Evolutionary conservation across 331 rosid species (phyloP), one percentile per base, ranked within the genome.

Genomic region (Acacia pycnantha): DNA sequence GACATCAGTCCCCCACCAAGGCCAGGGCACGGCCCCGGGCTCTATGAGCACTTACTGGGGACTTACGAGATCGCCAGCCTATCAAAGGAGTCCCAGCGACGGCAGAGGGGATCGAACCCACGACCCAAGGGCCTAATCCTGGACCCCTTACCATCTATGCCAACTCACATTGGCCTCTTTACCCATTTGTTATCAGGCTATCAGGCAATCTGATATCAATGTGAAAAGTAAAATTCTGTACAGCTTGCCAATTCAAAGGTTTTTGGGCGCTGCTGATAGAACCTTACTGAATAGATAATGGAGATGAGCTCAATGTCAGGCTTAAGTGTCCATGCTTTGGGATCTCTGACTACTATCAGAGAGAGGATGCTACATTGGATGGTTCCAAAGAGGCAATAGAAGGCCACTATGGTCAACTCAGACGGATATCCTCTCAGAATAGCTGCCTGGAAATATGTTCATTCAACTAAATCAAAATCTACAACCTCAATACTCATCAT

Each of bases 341-440:
- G 83, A 79, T 88, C 88, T 79, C 81, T 79, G 78, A 88, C 93
- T 11, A 79, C 82, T n/a, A 86, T 54, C 18, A 88, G 73, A 64
- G 93, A 73, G 61, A 92, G 78, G 29, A 77, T 37, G 78, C 88
- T 84, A 78, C 85, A 86, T 77, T 92, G 97, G 69, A 92, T 79
- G 73, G 91, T 85, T 81, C 94, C 94, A 89, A 90, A 92, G 76
- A 90, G 69, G 89, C 89, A 82, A 85, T 84, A 88, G 84, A 86
- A 90, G 73, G 88, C 85, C 64, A 92, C 85, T 58, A 89, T 81
- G 64, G 94, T 92, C 85, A 79, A 74, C 83, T 90, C 85, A 35
- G 91, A 90, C 33, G 93, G 90, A 86, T 86, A 92, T 9, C 82
- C 90, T 76, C 84, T 81, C 40, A 92, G 88, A 85, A 88, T 75